Evolutionary conservation across 768 basidiomycete species (phyloP), one percentile per base, ranked within the genome.

Genomic region (Sporobolomyces roseus): DNA sequence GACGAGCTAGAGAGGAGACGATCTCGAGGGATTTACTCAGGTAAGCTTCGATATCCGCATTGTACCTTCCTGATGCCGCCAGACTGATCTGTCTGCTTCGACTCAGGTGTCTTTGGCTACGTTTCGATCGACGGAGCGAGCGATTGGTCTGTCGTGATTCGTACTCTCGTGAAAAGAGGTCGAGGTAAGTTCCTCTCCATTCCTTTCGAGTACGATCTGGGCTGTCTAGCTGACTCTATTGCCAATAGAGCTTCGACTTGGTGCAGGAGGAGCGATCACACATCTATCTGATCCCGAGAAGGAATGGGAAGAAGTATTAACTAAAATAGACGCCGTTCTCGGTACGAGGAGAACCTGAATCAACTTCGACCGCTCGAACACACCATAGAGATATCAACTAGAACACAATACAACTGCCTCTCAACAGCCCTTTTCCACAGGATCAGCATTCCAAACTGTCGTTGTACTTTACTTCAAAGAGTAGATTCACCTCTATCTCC

Each of bases 181-280:
- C 55, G 25, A 54, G 75, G 71, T 72, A 17, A 30, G 71, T 46
- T n/a, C n/a, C n/a, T n/a, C n/a, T n/a, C n/a, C n/a, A n/a, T n/a
- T n/a, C n/a, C n/a, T n/a, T n/a, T n/a, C n/a, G n/a, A n/a, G n/a
- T n/a, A n/a, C n/a, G n/a, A n/a, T n/a, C n/a, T n/a, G n/a, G n/a
- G n/a, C n/a, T 23, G 33, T 43, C 35, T 27, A 35, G 32, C 55
- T n/a, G 54, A 6, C 12, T 6, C 25, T 46, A 41, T 41, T 1
- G 2, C n/a, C 12, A 13, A 2, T 63, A 79, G 77, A 77, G 2
- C 63, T 79, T 30, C 75, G 74, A 1, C 82, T 94, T 36, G 93
- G 93, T 25, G 91, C 93, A 25, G 93, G 93, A n/a, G 93, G 93
- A 41, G 93, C 93, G 14, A 96, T 98, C 73, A 97, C 93, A 27